Base-by-base conservation (phyloP, 805 yeast species). In the Teunomyces panamensis region DNA sequence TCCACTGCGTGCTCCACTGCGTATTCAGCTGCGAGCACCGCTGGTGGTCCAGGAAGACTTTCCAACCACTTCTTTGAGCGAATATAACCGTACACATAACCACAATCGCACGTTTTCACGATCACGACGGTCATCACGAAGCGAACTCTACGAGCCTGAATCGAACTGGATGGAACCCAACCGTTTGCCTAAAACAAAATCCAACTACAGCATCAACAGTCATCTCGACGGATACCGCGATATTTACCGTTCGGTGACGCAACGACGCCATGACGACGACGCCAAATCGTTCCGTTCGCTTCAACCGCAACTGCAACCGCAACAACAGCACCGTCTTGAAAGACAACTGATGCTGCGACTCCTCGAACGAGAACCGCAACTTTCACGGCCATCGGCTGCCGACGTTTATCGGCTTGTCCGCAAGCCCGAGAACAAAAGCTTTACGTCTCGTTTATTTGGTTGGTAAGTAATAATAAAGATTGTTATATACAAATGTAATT, bases 91-190 rank as follows among this genome's bases (percentile, higher is more conserved):
- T 13, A 49, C 51, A 8, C 63, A 59, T 34, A 62, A 58, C 32
- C 46, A 47, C 36, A 49, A 56, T 8, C 39, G 34, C 6, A 34
- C 47, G 10, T 41, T 49, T 29, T 52, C 39, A 10, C 56, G 67
- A 26, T 70, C 75, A 3, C 50, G 74, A 20, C 54, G 70, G 44
- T 70, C 75, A 5, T 68, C 76, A 5, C 56, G 63, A 35, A 71
- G 75, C 54, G 77, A 73, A 29, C 56, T 63, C 36, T 72, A 77
- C 54, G 59, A 66, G 2, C 62, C 74, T 10, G 80, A 75, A 37
- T 67, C 74, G 14, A 74, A 71, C 47, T 79, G 83, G 83, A 77
- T 78, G 81, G 82, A 78, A 46, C 76, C 81, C 3, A 55, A 61
- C 45, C 28, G 53, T 13, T 27, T 48, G 10, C 50, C 52, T 2